phyloP scores from a whole-genome alignment of 345 rosid species.

The Turnera subulata region DNA sequence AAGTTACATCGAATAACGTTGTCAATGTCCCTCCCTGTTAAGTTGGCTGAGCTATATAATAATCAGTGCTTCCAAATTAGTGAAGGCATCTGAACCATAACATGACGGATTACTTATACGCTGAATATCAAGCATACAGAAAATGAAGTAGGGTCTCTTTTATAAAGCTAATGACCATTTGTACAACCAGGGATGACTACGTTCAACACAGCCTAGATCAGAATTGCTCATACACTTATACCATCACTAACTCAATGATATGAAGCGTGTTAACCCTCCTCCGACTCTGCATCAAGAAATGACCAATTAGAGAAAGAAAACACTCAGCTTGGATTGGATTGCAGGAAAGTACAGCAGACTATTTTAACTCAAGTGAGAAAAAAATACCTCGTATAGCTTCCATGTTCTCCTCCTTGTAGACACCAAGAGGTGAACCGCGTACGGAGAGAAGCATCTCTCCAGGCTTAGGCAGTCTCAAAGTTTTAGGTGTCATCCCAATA shows the following conservation, averaged over 20 bases:
- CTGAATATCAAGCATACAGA: too few relatives aligned
- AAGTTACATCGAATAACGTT: too few relatives aligned
- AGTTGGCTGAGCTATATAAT: too few relatives aligned
- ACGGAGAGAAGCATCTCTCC: constrained; percentile 93
- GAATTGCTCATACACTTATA: too few relatives aligned
- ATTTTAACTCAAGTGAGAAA: neutral
- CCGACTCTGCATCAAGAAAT: constrained; percentile 43
- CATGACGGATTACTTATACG: too few relatives aligned
- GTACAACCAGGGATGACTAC: too few relatives aligned
- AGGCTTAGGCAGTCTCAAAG: constrained; percentile 70
- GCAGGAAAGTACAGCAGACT: neutral
- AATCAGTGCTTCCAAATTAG: too few relatives aligned
- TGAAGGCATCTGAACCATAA: too few relatives aligned
- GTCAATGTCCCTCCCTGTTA: too few relatives aligned
- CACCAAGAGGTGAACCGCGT: constrained; percentile 90
- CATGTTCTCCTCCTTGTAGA: constrained; percentile 83
- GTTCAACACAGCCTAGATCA: too few relatives aligned
- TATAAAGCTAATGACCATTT: too few relatives aligned
- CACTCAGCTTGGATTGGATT: neutral
- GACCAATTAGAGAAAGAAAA: neutral
- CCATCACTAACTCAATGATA: neutral
- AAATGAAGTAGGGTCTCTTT: too few relatives aligned
- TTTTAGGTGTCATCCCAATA: constrained; percentile 86
- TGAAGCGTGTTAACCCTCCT: constrained; percentile 31
- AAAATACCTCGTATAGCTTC: constrained; percentile 71